Conservation (phyloP, 208 protist species). For the Tetramitus jugosus region DNA sequence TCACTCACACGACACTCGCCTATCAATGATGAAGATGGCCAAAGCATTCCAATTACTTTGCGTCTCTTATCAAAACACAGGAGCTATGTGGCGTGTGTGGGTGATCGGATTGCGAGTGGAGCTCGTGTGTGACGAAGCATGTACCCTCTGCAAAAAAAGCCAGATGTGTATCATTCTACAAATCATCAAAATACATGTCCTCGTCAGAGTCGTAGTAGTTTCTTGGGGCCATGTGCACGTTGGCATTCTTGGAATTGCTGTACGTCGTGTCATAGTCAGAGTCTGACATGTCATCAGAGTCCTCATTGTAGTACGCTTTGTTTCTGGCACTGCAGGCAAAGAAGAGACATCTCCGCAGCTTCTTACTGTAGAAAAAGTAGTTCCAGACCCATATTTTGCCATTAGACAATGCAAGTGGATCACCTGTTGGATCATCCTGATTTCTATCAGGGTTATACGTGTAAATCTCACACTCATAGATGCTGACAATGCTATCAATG, state of each 20-base stretch:
- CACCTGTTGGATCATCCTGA: neutral
- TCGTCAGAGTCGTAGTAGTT: neutral
- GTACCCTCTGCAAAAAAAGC: no score
- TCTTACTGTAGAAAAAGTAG: constrained; percentile 18
- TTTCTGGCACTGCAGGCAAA: neutral
- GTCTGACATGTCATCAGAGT: neutral
- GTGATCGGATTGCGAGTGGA: no score
- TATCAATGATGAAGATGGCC: no score
- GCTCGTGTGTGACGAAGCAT: no score
- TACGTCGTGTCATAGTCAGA: neutral
- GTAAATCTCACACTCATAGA: constrained; percentile 16
- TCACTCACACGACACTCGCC: no score
- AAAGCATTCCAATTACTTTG: no score
- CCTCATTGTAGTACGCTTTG: neutral
- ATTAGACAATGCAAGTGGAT: neutral
- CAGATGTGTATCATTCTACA: no score
- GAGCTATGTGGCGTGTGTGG: no score
- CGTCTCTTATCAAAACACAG: no score
- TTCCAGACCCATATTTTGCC: constrained; percentile 17
- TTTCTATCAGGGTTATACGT: constrained; percentile 4
- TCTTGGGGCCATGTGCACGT: neutral
- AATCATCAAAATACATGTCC: neutral
- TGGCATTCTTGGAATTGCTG: neutral
- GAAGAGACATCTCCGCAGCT: neutral
- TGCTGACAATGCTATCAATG: neutral